phyloP scores from a whole-genome alignment of 768 basidiomycete genomes.

The Mycena albidolilacea region DNA sequence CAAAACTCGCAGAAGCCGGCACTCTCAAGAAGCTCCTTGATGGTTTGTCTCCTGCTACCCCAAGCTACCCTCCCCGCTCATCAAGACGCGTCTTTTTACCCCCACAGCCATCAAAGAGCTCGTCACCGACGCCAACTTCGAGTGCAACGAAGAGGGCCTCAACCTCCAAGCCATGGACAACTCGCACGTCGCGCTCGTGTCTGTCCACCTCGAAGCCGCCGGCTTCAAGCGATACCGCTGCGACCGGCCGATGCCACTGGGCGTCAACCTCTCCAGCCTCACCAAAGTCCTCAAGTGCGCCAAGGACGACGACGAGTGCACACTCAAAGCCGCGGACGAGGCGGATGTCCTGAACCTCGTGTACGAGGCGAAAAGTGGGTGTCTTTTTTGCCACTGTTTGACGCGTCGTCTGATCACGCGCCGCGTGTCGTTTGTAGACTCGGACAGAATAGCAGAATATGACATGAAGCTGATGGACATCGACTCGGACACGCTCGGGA shows the following conservation, averaged over 20 bases:
- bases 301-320: conserved; percentile 94
- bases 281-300: conserved; percentile 98
- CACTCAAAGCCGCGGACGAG: conserved; percentile 92
- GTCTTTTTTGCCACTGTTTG: conserved; percentile 4
- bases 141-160: conserved; percentile 96
- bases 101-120: conserved; percentile 95
- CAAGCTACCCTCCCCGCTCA: conserved; percentile 2
- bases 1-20: conserved; percentile 88
- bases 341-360: conserved; percentile 89
- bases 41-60: conserved; percentile 63
- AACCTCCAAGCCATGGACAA: conserved; percentile 99
- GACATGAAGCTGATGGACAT: conserved; percentile 99
- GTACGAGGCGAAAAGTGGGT: conserved; percentile 91
- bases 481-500: conserved; percentile 93
- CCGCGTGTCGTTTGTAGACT: conserved; percentile 63
- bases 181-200: conserved; percentile 97
- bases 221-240: conserved; percentile 94
- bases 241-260: conserved; percentile 94
- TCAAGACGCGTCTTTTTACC: conserved; percentile 22
- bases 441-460: conserved; percentile 96
- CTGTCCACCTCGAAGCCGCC: conserved; percentile 82
- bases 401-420: conserved; percentile 20
- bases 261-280: conserved; percentile 88
- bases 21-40: conserved; percentile 95
- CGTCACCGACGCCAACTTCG: conserved; percentile 97